These are phyloP conservation scores for Prunus yedoensis DNA, from an alignment of 331 rosid genomes.

Conservation along the genomic window DNA sequence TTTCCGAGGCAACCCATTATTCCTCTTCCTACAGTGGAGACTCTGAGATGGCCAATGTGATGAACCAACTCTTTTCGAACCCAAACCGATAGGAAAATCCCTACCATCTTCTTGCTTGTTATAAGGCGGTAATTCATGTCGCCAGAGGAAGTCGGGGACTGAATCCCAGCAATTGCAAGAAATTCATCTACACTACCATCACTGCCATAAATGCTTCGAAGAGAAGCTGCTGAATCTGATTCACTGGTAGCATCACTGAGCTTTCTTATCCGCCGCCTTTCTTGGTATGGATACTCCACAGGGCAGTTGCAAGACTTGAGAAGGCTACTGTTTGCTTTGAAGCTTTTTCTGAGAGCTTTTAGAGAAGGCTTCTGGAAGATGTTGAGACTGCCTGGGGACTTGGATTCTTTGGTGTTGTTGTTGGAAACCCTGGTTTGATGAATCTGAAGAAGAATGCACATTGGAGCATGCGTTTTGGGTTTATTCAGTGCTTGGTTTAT, in stretches of 20 bases:
- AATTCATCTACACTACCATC: slow-evolving; percentile 44
- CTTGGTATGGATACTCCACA: slow-evolving; percentile 44
- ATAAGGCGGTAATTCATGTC: slow-evolving; percentile 52
- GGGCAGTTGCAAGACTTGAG: slow-evolving; percentile 85
- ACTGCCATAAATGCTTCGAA: slow-evolving; percentile 11
- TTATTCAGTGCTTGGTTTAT: slow-evolving; percentile 74
- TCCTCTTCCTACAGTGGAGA: slow-evolving; percentile 82
- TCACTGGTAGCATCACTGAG: slow-evolving; percentile 37
- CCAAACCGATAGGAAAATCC: slow-evolving; percentile 86
- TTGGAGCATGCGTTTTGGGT: slow-evolving; percentile 43
- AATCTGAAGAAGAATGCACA: slow-evolving; percentile 2
- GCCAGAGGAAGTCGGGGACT: slow-evolving; percentile 17
- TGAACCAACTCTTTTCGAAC: slow-evolving; percentile 68
- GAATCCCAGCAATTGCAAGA: slow-evolving; percentile 54
- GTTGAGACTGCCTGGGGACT: slow-evolving; percentile 35
- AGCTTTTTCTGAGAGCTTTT: slow-evolving; percentile 54
- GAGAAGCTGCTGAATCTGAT: slow-evolving; percentile 17
- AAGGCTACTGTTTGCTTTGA: slow-evolving; percentile 59
- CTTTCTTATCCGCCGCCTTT: slow-evolving; percentile 51
- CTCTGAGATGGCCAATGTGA: slow-evolving; percentile 84
- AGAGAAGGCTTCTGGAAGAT: slow-evolving; percentile 82
- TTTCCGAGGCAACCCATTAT: slow-evolving; percentile 91
- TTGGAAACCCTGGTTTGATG: slow-evolving; percentile 29
- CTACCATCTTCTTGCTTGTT: slow-evolving; percentile 92
- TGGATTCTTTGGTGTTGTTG: slow-evolving; percentile 35